phyloP scores from a whole-genome alignment of 352 stramenopile species.

The Globisporangium solare region DNA sequence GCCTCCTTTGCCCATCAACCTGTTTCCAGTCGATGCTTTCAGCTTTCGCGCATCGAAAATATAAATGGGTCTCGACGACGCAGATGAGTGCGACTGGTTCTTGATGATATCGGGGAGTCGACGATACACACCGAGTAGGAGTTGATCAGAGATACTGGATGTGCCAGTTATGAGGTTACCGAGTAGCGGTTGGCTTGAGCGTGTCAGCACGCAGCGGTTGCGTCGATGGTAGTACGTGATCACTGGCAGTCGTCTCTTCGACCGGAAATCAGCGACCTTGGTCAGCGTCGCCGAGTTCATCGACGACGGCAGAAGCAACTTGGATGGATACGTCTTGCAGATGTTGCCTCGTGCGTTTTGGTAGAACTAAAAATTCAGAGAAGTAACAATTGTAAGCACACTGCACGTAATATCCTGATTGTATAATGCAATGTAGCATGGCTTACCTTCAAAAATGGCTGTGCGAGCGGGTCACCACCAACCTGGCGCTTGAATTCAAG shows the following conservation, averaged over 20 bases:
- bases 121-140: conserved; percentile 67
- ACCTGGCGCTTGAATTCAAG: conserved; percentile 79
- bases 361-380: conserved; percentile 40
- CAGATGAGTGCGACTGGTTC: conserved; percentile 58
- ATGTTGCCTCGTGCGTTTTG: conserved; percentile 78
- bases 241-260: conserved; percentile 82
- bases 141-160: conserved; percentile 73
- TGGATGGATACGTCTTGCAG: conserved; percentile 79
- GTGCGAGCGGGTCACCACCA: conserved; percentile 41
- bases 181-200: conserved; percentile 77
- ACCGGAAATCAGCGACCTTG: conserved; percentile 78
- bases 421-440: neutral
- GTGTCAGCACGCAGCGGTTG: conserved; percentile 75
- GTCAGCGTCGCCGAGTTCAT: conserved; percentile 62
- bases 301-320: conserved; percentile 66
- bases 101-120: conserved; percentile 79
- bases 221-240: conserved; percentile 82
- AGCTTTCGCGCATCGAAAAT: conserved; percentile 90
- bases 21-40: conserved; percentile 87
- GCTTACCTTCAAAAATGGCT: conserved; percentile 67
- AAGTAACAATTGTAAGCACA: neutral
- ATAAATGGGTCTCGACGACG: conserved; percentile 69
- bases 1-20: conserved; percentile 88
- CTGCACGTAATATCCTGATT: conserved; percentile 1
- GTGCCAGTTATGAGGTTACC: conserved; percentile 66